Evolutionary conservation across 148 eudicot species (phyloP).

Genomic region (Camellia sinensis): DNA sequence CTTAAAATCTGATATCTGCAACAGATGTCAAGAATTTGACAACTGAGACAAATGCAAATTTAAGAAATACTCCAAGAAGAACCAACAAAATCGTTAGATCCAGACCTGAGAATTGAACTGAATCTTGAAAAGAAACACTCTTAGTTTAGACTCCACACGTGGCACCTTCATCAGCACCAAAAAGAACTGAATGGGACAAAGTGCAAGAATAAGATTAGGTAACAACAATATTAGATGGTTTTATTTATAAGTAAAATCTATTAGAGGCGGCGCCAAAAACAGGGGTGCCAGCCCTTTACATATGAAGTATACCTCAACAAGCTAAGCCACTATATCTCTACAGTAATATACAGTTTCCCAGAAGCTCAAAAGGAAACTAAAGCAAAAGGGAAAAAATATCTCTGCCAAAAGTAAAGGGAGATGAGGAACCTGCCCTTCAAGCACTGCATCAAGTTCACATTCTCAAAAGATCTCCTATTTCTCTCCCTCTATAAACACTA

Average conservation of each 20-base stretch:
- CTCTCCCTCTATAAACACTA: too few species aligned
- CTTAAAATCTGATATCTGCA: constrained; percentile 74
- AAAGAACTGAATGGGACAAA: constrained; percentile 58
- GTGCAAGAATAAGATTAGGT: constrained; percentile 4
- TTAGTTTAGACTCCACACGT: constrained; percentile 84
- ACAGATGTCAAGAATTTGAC: constrained; percentile 15
- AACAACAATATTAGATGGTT: background rate
- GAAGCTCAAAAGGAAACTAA: too few species aligned
- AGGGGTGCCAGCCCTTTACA: background rate
- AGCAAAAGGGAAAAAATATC: too few species aligned
- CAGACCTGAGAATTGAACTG: constrained; percentile 86
- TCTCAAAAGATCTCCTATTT: too few species aligned
- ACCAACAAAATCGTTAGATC: constrained; percentile 13
- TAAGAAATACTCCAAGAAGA: background rate
- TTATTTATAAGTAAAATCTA: background rate
- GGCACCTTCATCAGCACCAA: constrained; percentile 98
- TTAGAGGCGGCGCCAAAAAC: background rate
- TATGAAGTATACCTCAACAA: too few species aligned
- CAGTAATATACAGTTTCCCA: too few species aligned
- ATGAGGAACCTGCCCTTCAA: too few species aligned
- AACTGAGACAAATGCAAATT: constrained; percentile 8
- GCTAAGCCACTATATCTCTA: too few species aligned
- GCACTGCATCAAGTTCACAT: too few species aligned
- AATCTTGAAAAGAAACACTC: constrained; percentile 93
- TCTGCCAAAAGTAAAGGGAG: too few species aligned